Percentiles rank a stretch among this genome's conserved stretches.
Evolutionary conservation across 352 stramenopile species (phyloP).

Genomic region (Phytophthora uliginosa): DNA sequence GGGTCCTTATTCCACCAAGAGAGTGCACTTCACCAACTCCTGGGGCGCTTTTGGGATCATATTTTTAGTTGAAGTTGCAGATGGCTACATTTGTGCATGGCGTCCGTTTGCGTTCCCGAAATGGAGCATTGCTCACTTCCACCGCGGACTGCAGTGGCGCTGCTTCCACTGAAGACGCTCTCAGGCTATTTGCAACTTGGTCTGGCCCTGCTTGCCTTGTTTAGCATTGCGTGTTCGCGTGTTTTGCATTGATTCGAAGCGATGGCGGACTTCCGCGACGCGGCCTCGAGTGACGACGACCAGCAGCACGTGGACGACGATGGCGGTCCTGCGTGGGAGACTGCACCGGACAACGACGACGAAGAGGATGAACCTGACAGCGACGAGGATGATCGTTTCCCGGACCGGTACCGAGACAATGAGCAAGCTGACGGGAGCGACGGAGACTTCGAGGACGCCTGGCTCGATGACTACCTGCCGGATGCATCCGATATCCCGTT

Average conservation of each 20-base stretch:
- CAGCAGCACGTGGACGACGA: slow-evolving; percentile 25
- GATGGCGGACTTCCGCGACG: slow-evolving; percentile 31
- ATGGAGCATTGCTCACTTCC: slow-evolving; percentile 17
- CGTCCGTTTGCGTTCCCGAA: slow-evolving; percentile 26
- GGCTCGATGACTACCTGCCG: slow-evolving; percentile 49
- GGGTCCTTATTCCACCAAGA: slow-evolving; percentile 14
- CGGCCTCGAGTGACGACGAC: slow-evolving; percentile 32
- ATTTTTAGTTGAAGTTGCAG: slow-evolving; percentile 35
- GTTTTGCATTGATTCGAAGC: slow-evolving; percentile 11
- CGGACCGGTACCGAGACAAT: slow-evolving; percentile 7
- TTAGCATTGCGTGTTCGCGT: slow-evolving; percentile 2
- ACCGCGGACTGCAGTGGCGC: neutral
- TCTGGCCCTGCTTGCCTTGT: slow-evolving; percentile 2
- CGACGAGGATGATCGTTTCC: slow-evolving; percentile 23
- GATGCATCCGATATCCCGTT: slow-evolving; percentile 4
- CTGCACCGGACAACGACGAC: slow-evolving; percentile 41
- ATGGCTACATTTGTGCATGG: slow-evolving; percentile 29
- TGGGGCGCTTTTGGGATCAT: neutral
- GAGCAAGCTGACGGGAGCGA: slow-evolving; percentile 31
- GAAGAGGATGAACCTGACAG: slow-evolving; percentile 21
- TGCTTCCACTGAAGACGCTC: neutral
- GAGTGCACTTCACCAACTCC: neutral
- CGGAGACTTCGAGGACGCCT: slow-evolving; percentile 50
- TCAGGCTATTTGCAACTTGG: slow-evolving; percentile 31
- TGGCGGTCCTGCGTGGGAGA: slow-evolving; percentile 29